Percentiles rank a stretch among this genome's conserved stretches.
phyloP scores from a whole-genome alignment of 225 moss, liverwort and hornwort species.

The Straminergon stramineum region DNA sequence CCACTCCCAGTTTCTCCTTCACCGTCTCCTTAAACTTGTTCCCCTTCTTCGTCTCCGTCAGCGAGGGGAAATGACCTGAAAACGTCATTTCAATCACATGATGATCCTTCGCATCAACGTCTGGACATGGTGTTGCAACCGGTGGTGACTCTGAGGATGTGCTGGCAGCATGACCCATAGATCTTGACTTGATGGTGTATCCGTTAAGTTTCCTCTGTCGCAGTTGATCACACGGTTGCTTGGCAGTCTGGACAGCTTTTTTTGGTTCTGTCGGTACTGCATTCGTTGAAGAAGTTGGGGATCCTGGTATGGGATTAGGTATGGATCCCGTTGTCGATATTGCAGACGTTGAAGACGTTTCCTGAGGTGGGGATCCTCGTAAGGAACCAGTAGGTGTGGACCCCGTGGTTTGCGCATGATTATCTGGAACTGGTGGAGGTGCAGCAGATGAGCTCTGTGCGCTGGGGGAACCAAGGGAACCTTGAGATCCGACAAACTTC shows the following conservation, averaged over 20 bases:
- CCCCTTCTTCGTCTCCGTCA: background rate
- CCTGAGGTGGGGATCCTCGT: background rate
- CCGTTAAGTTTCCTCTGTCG: background rate
- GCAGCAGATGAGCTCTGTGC: background rate
- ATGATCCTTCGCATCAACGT: background rate
- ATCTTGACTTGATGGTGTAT: background rate
- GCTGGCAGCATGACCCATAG: background rate
- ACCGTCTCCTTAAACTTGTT: background rate
- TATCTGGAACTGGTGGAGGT: background rate
- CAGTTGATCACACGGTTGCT: background rate
- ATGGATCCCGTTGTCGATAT: background rate
- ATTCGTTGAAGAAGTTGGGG: background rate
- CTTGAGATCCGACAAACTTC: no score
- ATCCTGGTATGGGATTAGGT: background rate
- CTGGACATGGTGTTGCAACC: background rate
- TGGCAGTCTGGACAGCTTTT: background rate
- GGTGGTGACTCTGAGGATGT: background rate
- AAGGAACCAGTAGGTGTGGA: background rate
- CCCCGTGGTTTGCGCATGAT: background rate
- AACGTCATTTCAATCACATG: background rate
- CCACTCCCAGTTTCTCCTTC: background rate
- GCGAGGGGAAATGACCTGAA: background rate
- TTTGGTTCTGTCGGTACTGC: background rate
- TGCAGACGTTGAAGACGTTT: background rate
- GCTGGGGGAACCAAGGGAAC: background rate